phyloP scores from a whole-genome alignment of 2,329 filamentous ascomycete species.

The Pseudopyrenochaeta lycopersici region DNA sequence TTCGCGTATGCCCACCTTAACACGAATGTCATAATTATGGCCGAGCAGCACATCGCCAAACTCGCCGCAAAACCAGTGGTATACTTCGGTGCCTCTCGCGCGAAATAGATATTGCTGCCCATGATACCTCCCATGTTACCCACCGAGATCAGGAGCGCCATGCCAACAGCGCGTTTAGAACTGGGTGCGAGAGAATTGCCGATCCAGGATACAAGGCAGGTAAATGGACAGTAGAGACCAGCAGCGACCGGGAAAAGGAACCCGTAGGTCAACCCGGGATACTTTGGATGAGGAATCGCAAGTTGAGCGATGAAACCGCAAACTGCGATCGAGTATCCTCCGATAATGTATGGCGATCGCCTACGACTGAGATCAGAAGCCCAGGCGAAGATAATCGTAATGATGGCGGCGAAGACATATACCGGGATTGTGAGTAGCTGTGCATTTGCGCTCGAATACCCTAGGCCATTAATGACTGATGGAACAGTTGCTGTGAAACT shows the following conservation, averaged over 20 bases:
- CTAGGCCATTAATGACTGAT: constrained; percentile 53
- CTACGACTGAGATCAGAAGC: constrained; percentile 61
- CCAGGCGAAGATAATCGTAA: constrained; percentile 55
- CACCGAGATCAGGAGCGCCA: constrained; percentile 59
- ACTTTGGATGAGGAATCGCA: constrained; percentile 50
- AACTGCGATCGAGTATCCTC: constrained; percentile 59
- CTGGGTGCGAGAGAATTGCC: constrained; percentile 45
- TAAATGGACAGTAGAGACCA: constrained; percentile 49
- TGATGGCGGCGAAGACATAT: constrained; percentile 53
- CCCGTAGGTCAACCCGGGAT: constrained; percentile 56
- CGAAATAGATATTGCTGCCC: constrained; percentile 61
- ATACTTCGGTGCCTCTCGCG: constrained; percentile 59
- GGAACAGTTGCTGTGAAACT: constrained; percentile 49
- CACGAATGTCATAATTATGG: constrained; percentile 56
- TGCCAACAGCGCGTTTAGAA: constrained; percentile 54
- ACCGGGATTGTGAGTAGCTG: constrained; percentile 55
- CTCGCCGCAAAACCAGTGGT: constrained; percentile 60
- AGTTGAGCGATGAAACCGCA: constrained; percentile 67
- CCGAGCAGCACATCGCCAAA: constrained; percentile 57
- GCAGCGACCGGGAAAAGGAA: constrained; percentile 51
- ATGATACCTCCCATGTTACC: constrained; percentile 58
- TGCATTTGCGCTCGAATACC: constrained; percentile 52
- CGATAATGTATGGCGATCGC: constrained; percentile 64
- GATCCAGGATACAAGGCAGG: constrained; percentile 47
- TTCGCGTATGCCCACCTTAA: constrained; percentile 54